A percentile compares a stretch with the other conserved stretches of the same genome.
Conservation (phyloP, 306 rosid genomes). For the Malus domestica region ASM211411v1 NC_041804.1:449001-449500, state of each 20-base stretch:
- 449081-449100: conserved; percentile 85
- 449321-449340: conserved; percentile 18
- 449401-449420: conserved; percentile 20
- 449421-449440: conserved; percentile 38
- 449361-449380: conserved; percentile 20
- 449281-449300: conserved; percentile 28
- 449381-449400: not conserved
- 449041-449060: conserved; percentile 83
- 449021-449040: conserved; percentile 65
- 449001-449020: conserved; percentile 94
- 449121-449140: conserved; percentile 52
- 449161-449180: conserved; percentile 31
- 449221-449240: conserved; percentile 27
- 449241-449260: conserved; percentile 26
- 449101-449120: conserved; percentile 83
- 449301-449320: conserved; percentile 35
- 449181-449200: conserved; percentile 40
- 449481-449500: conserved; percentile 44
- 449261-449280: conserved; percentile 28
- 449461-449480: conserved; percentile 36
- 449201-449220: conserved; percentile 43
- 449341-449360: conserved; percentile 32
- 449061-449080: conserved; percentile 93
- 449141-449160: conserved; percentile 35
- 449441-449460: conserved; percentile 33